Base-by-base conservation (phyloP, 1,284 basidiomycete genomes). In the Cerrena zonata region DNA sequence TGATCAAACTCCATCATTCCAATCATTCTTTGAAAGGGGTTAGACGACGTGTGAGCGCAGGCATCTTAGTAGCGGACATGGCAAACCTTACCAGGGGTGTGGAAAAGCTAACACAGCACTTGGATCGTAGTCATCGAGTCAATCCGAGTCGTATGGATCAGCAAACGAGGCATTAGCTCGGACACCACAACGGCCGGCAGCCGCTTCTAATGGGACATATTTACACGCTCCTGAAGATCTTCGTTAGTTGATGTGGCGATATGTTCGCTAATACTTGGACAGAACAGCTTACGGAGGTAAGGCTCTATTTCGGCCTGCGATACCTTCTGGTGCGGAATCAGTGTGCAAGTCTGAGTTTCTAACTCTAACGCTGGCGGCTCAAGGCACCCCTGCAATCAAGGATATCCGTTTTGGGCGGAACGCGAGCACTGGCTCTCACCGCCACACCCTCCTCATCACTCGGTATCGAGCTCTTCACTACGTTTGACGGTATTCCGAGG, bases 1-100 rank as follows among this genome's bases (percentile, higher is more conserved):
- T 13, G 41, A 42, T 42, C 41, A 42, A 22, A 42, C 41, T 22
- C 23, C 41, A 42, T 42, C 21, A 42, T 7, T 42, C 19, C 41
- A 22, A 42, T 42, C 41, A 42, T 5, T 23, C 24, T 13, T 42
- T 19, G 41, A 19, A n/a, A 15, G 18, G 22, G 18, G 24, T 42
- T 23, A 23, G 41, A 42, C 41, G 23, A 42, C 41, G 41, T 42
- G 41, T 42, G 41, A 42, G 41, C 41, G 41, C 41, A 42, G 23
- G 15, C 5, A 5, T 22, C 19, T 19, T 42, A 19, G 22, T 34
- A 24, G 22, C 21, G 5, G 21, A 22, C 41, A n/a, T 42, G 41
- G 23, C 19, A 42, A 5, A 23, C 19, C 23, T 22, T 42, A 42
- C 19, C 19, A 23, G 24, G 41, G 15, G 18, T 7, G 41, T 22